These are phyloP conservation scores for Fusarium newnesense DNA, from an alignment of 2,329 filamentous ascomycete species.

Conservation along the genomic window DNA sequence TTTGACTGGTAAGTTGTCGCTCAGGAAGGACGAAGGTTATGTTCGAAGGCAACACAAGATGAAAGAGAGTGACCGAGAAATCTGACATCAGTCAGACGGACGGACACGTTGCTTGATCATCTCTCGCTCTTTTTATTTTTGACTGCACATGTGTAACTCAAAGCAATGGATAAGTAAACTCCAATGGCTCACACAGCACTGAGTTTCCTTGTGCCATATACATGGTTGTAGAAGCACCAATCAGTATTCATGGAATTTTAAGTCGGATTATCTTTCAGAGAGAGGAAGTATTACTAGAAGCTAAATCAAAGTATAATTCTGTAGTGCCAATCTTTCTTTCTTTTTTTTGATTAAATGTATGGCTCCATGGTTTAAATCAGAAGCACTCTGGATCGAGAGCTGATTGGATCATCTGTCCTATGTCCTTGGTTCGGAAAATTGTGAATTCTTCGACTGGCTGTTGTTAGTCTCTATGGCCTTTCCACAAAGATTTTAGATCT, in stretches of 20 bases:
- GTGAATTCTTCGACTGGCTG: neutral
- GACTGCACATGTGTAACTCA: slow-evolving; percentile 9
- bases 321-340: neutral
- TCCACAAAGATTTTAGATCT: neutral
- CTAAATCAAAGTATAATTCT: neutral
- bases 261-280: too few species aligned
- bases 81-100: slow-evolving; percentile 1
- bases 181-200: neutral
- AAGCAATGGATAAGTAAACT: neutral
- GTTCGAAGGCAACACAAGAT: slow-evolving; percentile 8
- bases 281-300: neutral
- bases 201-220: neutral
- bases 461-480: neutral
- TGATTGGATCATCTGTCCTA: neutral
- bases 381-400: neutral
- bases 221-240: neutral
- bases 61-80: neutral
- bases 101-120: slow-evolving; percentile 10
- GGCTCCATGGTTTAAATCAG: neutral
- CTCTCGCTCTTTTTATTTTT: neutral
- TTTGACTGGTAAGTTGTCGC: slow-evolving; percentile 4
- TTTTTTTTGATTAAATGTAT: neutral
- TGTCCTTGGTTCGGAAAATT: neutral
- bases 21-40: slow-evolving; percentile 9
- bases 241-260: neutral